Evolutionary conservation across 306 rosid genomes (phyloP).

Genomic region (Elaeagnus macrophylla): DNA sequence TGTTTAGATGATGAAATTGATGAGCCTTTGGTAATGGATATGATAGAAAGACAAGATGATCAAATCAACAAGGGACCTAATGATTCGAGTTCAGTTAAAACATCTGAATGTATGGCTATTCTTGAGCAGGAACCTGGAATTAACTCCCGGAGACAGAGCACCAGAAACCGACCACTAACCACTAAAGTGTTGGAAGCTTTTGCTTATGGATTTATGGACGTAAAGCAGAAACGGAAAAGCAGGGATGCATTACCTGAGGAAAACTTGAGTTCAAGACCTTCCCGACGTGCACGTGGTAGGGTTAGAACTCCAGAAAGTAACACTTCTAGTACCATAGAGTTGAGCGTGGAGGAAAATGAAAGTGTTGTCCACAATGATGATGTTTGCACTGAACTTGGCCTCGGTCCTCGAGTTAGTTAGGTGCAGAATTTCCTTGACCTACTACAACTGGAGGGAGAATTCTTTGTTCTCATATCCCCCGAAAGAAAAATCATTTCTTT

Average conservation of each 20-base stretch:
- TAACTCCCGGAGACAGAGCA: slow-evolving; percentile 56
- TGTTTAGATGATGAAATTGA: slow-evolving; percentile 47
- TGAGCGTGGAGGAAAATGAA: slow-evolving; percentile 23
- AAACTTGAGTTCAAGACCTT: slow-evolving; percentile 25
- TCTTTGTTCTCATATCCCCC: no score
- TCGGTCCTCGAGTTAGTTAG: slow-evolving; percentile 19
- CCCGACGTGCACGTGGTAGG: slow-evolving; percentile 31
- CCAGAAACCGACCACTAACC: slow-evolving; percentile 79
- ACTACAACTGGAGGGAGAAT: no score
- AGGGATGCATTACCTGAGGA: slow-evolving; percentile 29
- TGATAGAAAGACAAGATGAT: slow-evolving; percentile 24
- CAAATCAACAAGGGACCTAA: slow-evolving; percentile 29
- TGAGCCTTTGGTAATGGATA: slow-evolving; percentile 26
- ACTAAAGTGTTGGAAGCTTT: slow-evolving; percentile 77
- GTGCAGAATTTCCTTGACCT: neutral
- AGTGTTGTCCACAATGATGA: slow-evolving; percentile 20
- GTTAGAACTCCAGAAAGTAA: slow-evolving; percentile 26
- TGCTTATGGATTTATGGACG: slow-evolving; percentile 75
- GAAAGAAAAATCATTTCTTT: no score
- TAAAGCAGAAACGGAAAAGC: slow-evolving; percentile 67
- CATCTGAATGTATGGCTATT: slow-evolving; percentile 18
- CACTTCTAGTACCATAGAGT: slow-evolving; percentile 23
- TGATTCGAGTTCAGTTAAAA: slow-evolving; percentile 19
- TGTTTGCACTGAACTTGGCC: slow-evolving; percentile 25
- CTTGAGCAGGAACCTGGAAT: slow-evolving; percentile 36